phyloP scores from a whole-genome alignment of 306 rosid genomes.

The Castanea crenata region DNA sequence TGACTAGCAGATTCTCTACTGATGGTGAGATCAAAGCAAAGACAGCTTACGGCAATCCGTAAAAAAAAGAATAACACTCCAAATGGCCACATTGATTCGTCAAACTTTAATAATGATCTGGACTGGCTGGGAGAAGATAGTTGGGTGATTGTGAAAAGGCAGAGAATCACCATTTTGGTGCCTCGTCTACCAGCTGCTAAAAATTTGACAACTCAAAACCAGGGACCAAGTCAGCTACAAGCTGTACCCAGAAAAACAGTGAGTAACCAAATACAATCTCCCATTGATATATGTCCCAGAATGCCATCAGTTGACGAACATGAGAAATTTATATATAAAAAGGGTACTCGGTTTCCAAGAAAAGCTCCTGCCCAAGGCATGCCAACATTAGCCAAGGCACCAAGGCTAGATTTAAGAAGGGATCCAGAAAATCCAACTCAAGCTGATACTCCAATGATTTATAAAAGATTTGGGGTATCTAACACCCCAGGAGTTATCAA shows the following conservation, averaged over 20 bases:
- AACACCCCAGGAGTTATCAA: conserved; percentile 33
- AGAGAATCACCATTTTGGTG: conserved; percentile 70
- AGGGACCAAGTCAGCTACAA: conserved; percentile 45
- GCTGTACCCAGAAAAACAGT: conserved; percentile 30
- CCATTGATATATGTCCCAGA: conserved; percentile 23
- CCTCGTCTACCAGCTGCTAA: conserved; percentile 46
- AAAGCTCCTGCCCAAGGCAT: conserved; percentile 25
- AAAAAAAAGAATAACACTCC: conserved; percentile 31
- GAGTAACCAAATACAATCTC: conserved; percentile 27
- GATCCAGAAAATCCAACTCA: conserved; percentile 33
- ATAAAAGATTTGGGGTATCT: conserved; percentile 40
- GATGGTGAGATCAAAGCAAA: conserved; percentile 74
- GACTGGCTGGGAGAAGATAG: conserved; percentile 41
- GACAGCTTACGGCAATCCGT: conserved; percentile 29
- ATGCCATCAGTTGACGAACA: conserved; percentile 34
- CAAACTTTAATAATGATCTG: conserved; percentile 23
- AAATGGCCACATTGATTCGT: conserved; percentile 26
- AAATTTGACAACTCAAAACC: conserved; percentile 28
- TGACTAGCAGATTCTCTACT: conserved; percentile 35
- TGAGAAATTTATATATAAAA: conserved; percentile 27
- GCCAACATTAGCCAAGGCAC: conserved; percentile 34
- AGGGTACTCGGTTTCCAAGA: conserved; percentile 14
- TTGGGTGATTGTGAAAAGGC: conserved; percentile 90
- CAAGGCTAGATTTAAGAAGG: conserved; percentile 26
- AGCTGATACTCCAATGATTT: conserved; percentile 32